Base-by-base conservation (phyloP, 495 filamentous ascomycete species). In the Lasiosphaeria miniovina region DNA sequence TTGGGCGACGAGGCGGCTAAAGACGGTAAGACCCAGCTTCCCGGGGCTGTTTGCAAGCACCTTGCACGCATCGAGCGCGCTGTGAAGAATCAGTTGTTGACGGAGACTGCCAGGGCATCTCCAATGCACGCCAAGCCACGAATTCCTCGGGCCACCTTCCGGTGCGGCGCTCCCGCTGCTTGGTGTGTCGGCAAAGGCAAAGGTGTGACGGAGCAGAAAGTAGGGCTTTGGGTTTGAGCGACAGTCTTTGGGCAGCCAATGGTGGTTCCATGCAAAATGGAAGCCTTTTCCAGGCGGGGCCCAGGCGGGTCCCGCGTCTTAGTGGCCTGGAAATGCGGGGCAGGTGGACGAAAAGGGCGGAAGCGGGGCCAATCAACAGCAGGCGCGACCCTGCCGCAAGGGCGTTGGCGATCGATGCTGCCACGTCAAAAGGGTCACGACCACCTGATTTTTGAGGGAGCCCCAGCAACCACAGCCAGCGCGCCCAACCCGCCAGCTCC, bases 391-490 rank as follows among this genome's bases (percentile, higher is more conserved):
- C 43, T 46, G 43, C 11, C 32, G 1, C 6, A 31, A 48, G 57
- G 60, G 62, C 49, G 57, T 49, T 71, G 68, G 68, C 62, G 38
- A 51, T 43, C 46, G 36, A 61, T 59, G 56, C 63, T 71, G 68
- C 68, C 68, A 71, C 68, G 68, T 71, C 68, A 65, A 68, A 52
- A 36, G 15, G 15, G 43, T 24, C 24, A 24, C 24, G 24, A 24
- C 24, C 24, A 24, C 43, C 12, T 46, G 12, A 46, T 5, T n/a
- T 14, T 54, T n/a, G 57, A 59, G 61, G 54, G 64, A 49, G 54
- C 58, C 50, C 56, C 48, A 17, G 17, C 55, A 4, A 52, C 58
- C 36, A 59, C 55, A 51, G 59, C 49, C 50, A 17, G 48, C 49
- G 17, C 43, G 43, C 43, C 43, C 43, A 46, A 46, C 43, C 43